Percentiles rank a stretch among this genome's conserved stretches.
Conservation (phyloP, 2,329 filamentous ascomycete genomes). For the Fusarium miscanthi region DNA sequence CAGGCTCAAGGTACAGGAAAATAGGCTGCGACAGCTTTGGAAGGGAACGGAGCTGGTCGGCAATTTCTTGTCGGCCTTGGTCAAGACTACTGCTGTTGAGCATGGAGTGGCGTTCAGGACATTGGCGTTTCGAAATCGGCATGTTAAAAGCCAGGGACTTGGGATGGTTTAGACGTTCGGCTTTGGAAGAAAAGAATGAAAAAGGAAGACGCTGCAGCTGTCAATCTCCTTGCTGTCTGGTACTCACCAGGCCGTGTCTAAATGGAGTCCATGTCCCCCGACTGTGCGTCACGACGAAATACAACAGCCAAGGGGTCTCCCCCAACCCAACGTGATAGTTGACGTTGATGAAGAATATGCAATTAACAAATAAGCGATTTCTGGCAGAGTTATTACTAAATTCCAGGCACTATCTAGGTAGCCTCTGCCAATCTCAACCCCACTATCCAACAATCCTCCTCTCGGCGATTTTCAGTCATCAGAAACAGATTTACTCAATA, state of each 20-base stretch:
- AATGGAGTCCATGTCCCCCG: conserved; percentile 38
- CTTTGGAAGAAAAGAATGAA: conserved; percentile 34
- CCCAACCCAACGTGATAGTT: conserved; percentile 12
- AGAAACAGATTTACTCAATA: background rate
- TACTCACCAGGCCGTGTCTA: conserved; percentile 29
- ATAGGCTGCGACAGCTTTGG: conserved; percentile 26
- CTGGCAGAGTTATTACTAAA: background rate
- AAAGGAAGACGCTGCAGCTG: conserved; percentile 32
- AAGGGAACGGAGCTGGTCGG: conserved; percentile 4
- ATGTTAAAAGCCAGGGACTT: conserved; percentile 40
- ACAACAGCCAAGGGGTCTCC: background rate
- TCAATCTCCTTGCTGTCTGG: conserved; percentile 29
- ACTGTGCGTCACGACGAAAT: conserved; percentile 3
- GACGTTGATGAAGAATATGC: conserved; percentile 41
- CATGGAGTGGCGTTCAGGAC: conserved; percentile 47
- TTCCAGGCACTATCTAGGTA: background rate
- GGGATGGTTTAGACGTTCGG: conserved; percentile 29
- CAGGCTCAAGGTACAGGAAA: conserved; percentile 54
- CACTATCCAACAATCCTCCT: background rate
- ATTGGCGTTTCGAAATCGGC: conserved; percentile 45
- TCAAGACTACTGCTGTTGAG: conserved; percentile 28
- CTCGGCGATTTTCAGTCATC: background rate
- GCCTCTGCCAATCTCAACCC: background rate
- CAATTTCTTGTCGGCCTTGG: conserved; percentile 15
- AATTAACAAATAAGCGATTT: conserved; percentile 5